Percentiles rank a stretch among this genome's conserved stretches.
Conservation (phyloP, 352 stramenopile genomes). For the Phytophthora chlamydospora region DNA sequence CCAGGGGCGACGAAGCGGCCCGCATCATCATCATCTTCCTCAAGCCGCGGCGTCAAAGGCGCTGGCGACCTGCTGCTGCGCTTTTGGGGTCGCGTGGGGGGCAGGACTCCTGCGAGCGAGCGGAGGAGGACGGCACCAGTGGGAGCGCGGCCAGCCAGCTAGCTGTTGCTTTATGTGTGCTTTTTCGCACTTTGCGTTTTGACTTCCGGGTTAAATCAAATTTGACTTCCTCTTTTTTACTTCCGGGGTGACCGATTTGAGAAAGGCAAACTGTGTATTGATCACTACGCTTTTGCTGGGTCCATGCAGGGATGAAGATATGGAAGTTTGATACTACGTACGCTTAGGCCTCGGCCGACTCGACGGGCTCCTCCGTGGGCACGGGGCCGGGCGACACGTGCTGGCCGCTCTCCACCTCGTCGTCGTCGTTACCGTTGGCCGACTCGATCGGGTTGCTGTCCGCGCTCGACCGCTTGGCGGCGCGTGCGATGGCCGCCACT, state of each 20-base stretch:
- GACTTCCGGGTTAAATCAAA: too few species aligned
- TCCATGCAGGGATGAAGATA: not conserved
- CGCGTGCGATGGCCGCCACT: slow-evolving; percentile 29
- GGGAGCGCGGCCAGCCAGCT: slow-evolving; percentile 2
- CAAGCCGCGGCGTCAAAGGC: not conserved
- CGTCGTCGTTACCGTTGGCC: slow-evolving; percentile 8
- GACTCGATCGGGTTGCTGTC: slow-evolving; percentile 18
- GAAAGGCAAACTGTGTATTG: too few species aligned
- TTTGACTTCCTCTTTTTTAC: too few species aligned
- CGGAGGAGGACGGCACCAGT: not conserved
- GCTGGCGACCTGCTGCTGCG: not conserved
- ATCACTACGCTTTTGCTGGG: not conserved
- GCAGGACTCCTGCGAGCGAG: slow-evolving; percentile 1
- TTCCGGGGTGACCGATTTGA: too few species aligned
- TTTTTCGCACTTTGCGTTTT: too few species aligned
- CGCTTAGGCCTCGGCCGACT: slow-evolving; percentile 28
- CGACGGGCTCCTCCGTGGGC: slow-evolving; percentile 11
- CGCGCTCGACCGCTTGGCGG: slow-evolving; percentile 29
- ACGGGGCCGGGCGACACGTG: slow-evolving; percentile 24
- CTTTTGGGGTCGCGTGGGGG: not conserved
- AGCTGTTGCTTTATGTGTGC: too few species aligned
- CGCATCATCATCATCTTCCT: slow-evolving; percentile 28
- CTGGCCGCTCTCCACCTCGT: slow-evolving; percentile 26
- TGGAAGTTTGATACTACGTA: not conserved
- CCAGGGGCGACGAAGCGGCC: slow-evolving; percentile 53